Percentiles rank a stretch among this genome's conserved stretches.
Evolutionary conservation across 345 rosid genomes (phyloP).

Genomic region (Barbarea vulgaris): DNA sequence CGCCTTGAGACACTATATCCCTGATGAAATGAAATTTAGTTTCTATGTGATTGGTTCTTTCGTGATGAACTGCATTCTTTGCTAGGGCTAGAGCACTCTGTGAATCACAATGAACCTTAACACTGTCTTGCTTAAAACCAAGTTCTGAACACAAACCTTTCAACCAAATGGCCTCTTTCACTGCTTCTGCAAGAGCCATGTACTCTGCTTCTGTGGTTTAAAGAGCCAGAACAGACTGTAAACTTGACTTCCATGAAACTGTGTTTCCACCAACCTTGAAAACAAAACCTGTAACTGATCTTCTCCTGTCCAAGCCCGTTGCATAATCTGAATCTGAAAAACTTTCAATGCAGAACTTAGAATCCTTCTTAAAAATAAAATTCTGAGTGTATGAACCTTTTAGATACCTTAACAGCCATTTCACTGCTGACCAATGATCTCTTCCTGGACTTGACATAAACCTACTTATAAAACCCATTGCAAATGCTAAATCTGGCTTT

Average conservation of each 20-base stretch:
- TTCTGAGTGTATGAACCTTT: no score
- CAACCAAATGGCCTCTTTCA: background rate
- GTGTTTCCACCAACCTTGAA: background rate
- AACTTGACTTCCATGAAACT: background rate
- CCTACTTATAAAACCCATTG: background rate
- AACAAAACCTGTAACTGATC: background rate
- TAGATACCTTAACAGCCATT: no score
- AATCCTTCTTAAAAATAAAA: no score
- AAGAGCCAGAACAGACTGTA: background rate
- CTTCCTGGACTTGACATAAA: background rate
- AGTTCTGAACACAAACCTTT: background rate
- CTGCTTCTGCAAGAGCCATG: background rate
- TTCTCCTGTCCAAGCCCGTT: no score
- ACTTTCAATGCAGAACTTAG: no score
- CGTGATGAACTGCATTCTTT: background rate
- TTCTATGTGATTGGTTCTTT: background rate
- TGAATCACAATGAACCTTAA: no score
- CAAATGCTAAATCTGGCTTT: background rate
- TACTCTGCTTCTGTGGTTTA: background rate
- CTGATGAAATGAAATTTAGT: background rate
- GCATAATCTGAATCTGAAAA: no score
- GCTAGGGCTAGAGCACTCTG: background rate
- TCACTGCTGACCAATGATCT: no score
- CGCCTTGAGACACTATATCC: background rate
- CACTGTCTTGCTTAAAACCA: background rate